Percentiles rank a stretch among this genome's conserved stretches.
Evolutionary conservation across 805 yeast genomes (phyloP).

Genomic region (Candida piceae): DNA sequence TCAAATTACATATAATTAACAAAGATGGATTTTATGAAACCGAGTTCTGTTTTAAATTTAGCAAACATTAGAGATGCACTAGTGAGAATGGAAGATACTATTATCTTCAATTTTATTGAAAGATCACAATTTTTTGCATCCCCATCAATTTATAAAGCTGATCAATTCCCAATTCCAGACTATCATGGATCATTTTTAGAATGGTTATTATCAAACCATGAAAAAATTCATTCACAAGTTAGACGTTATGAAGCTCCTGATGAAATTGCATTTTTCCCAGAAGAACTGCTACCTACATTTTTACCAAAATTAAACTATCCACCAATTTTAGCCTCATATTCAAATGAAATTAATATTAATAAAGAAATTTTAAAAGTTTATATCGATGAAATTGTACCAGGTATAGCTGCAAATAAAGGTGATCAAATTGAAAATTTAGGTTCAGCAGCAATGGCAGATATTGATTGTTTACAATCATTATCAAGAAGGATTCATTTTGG

Average conservation of each 20-base stretch:
- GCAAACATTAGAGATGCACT: slow-evolving; percentile 78
- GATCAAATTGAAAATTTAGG: slow-evolving; percentile 87
- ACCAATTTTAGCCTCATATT: slow-evolving; percentile 65
- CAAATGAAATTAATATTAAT: slow-evolving; percentile 74
- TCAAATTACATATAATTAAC: no score
- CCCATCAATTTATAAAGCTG: slow-evolving; percentile 63
- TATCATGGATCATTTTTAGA: slow-evolving; percentile 79
- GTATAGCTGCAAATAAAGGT: slow-evolving; percentile 57
- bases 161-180: slow-evolving; percentile 55
- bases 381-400: slow-evolving; percentile 69
- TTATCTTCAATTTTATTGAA: slow-evolving; percentile 87
- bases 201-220: slow-evolving; percentile 76
- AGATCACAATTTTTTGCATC: slow-evolving; percentile 81
- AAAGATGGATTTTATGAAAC: slow-evolving; percentile 79
- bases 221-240: slow-evolving; percentile 69
- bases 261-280: slow-evolving; percentile 84
- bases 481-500: slow-evolving; percentile 96
- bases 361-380: slow-evolving; percentile 62
- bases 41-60: slow-evolving; percentile 75
- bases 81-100: slow-evolving; percentile 94
- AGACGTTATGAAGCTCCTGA: slow-evolving; percentile 94
- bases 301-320: slow-evolving; percentile 77
- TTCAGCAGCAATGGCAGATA: slow-evolving; percentile 78
- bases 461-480: slow-evolving; percentile 80
- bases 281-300: slow-evolving; percentile 54